These are phyloP conservation scores for Cyamopsis tetragonoloba DNA, from an alignment of 306 rosid species.

Conservation along the genomic window DNA sequence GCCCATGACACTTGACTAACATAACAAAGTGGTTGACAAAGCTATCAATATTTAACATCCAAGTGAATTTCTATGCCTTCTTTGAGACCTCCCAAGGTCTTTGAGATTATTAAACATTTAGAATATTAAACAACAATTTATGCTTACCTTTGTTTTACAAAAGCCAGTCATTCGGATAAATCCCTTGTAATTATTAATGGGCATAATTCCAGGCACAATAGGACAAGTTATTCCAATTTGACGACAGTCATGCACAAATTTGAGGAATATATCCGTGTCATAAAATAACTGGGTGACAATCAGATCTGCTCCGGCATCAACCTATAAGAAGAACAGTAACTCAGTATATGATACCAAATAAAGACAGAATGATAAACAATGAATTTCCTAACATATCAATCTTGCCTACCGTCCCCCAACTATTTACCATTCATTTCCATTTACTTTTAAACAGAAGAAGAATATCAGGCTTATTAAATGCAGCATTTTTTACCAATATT, in stretches of 20 bases:
- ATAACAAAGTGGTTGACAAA: conserved; percentile 8
- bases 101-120: not conserved
- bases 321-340: conserved; percentile 35
- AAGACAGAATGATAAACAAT: not conserved
- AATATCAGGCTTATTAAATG: not conserved
- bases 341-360: conserved; percentile 1
- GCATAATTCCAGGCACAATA: conserved; percentile 98
- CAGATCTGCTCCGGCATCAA: conserved; percentile 94
- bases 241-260: conserved; percentile 93
- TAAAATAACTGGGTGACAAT: conserved; percentile 92
- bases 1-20: not conserved
- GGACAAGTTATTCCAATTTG: conserved; percentile 94
- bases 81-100: not conserved
- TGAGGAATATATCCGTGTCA: conserved; percentile 86
- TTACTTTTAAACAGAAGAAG: not conserved
- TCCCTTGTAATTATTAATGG: conserved; percentile 93
- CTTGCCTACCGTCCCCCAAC: not conserved
- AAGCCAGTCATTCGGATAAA: conserved; percentile 95
- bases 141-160: conserved; percentile 89
- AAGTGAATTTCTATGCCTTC: not conserved
- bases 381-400: not conserved
- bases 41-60: conserved; percentile 2
- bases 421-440: not conserved
- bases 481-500: not conserved
- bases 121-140: not conserved